phyloP scores from a whole-genome alignment of 2,329 filamentous ascomycete species.

The Fusarium veterinarium region DNA sequence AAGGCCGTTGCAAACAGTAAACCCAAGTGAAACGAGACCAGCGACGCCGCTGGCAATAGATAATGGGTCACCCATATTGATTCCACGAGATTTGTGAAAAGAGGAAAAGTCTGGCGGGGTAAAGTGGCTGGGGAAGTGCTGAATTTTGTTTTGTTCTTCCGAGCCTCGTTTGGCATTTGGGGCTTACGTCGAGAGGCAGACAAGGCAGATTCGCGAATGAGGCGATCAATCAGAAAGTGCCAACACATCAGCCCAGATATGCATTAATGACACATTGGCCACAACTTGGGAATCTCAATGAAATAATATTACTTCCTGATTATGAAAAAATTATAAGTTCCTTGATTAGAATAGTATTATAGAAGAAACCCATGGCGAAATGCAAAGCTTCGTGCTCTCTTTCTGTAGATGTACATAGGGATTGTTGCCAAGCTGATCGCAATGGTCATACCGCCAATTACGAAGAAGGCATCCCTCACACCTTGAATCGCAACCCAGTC shows the following conservation, averaged over 20 bases:
- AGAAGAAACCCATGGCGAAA: background rate
- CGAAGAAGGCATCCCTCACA: background rate
- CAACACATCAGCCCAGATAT: background rate
- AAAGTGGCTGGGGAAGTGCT: too few relatives aligned
- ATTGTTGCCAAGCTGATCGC: background rate
- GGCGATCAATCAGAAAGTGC: too few relatives aligned
- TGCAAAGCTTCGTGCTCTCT: background rate
- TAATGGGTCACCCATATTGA: background rate
- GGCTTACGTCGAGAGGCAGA: background rate
- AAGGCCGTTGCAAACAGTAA: background rate
- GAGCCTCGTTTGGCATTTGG: too few relatives aligned
- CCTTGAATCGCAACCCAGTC: background rate
- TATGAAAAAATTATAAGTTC: too few relatives aligned
- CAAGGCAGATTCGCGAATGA: background rate
- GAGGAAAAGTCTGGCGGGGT: too few relatives aligned
- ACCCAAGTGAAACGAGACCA: background rate
- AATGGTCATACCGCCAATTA: rapidly evolving
- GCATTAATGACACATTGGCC: background rate
- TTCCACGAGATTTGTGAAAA: too few relatives aligned
- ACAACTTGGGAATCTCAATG: background rate
- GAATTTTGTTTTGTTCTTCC: too few relatives aligned
- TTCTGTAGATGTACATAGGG: background rate
- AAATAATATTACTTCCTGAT: too few relatives aligned
- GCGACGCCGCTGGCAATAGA: background rate
- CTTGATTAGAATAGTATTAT: background rate